Base-by-base conservation (phyloP, 441 rosid genomes). In the Adansonia rubrostipa region DNA sequence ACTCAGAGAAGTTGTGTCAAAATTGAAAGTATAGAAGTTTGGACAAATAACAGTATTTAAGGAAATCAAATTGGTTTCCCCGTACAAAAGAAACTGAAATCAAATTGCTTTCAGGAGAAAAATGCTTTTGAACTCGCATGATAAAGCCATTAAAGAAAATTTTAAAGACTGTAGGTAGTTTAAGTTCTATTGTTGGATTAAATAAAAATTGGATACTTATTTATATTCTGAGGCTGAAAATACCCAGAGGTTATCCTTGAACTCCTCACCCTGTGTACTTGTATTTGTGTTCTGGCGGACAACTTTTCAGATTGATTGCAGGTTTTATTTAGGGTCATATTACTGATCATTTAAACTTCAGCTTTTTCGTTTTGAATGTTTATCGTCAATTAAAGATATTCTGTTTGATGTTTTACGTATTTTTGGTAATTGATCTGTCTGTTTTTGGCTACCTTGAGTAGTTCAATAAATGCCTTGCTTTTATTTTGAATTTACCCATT, bases 391-490 rank as follows among this genome's bases (percentile, higher is more conserved):
- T 71, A 42, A 67, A 60, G 64, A 61, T 45, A 65, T 47, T 53
- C 15, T 57, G 17, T 53, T 15, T 71, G 74, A 68, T 68, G 64
- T 80, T 58, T 79, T 67, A 75, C 79, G 44, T 62, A 22, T 73
- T 82, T 47, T 69, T 60, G 65, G 11, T 33, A 71, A 24, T 66
- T 71, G 22, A 50, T 53, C 53, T 22, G 54, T 74, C 40, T 17
- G 13, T 58, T 73, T 68, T 44, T 42, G 20, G 47, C 28, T 77
- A 17, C 57, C 64, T 79, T 78, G 77, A 62, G 65, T 68, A 74
- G 24, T 14, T 40, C 19, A 62, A 33, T 68, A 68, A 36, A 48
- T 70, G 71, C 28, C 17, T 50, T 66, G 60, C 74, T 76, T 74
- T 14, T 68, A 9, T 80, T 67, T 70, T 74, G 74, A 56, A 68